Base-by-base conservation (phyloP, 805 yeast species). In the Debaryomyces hansenii region DNA sequence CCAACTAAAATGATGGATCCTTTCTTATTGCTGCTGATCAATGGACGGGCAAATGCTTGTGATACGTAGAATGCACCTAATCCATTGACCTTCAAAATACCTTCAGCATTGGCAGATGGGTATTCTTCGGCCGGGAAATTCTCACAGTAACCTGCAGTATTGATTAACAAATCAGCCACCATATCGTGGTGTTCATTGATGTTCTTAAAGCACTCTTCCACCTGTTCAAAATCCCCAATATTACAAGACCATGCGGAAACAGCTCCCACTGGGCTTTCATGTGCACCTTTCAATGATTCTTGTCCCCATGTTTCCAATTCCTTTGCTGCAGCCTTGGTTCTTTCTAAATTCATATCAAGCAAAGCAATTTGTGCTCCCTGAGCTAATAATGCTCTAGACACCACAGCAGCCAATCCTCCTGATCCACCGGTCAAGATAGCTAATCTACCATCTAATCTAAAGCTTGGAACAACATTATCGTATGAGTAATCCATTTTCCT, bases 131-230 rank as follows among this genome's bases (percentile, higher is more conserved):
- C 92, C 2, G 89, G 80, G 69, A 75, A 79, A 74, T 87, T 87
- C 66, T 87, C 90, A 61, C 90, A 84, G 71, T 83, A 87, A 11
- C 95, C 94, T n/a, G 95, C 94, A 42, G 90, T 78, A 73, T 87
- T 85, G 50, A 87, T 77, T 55, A 87, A 74, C 52, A 85, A 70
- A 55, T 83, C 81, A 33, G 90, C 83, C 37, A 83, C 73, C 49
- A 76, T 71, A 24, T 79, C 82, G 63, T 84, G 86, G 60, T 77
- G 83, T 42, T 69, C 74, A 56, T 78, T 77, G 53, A 83, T 77
- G 31, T 76, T 72, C 18, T 64, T 55, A 59, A 85, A 83, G 4
- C 79, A 72, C 27, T 67, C 66, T 42, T 81, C 84, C 45, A 86
- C 91, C 41, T 73, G 64, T 35, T 66, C 75, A 16, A 84, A 77